These are phyloP conservation scores for Cryptococcus wingfieldii DNA, from an alignment of 1,284 basidiomycete species.

Conservation along the genomic window DNA sequence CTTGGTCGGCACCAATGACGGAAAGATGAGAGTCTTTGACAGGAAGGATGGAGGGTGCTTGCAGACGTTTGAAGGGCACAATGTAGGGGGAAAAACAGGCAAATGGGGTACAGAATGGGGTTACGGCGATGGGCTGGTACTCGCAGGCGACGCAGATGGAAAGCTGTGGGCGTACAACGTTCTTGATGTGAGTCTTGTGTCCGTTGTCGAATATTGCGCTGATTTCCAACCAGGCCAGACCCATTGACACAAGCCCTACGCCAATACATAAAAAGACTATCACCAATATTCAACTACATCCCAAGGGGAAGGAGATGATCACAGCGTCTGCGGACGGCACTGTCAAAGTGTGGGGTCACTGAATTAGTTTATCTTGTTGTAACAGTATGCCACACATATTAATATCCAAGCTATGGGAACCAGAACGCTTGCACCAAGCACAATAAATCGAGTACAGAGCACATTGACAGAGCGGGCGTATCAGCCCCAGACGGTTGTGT, in stretches of 20 bases:
- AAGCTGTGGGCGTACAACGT: slow-evolving; percentile 87
- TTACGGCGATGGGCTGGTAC: slow-evolving; percentile 70
- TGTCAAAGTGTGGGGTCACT: slow-evolving; percentile 36
- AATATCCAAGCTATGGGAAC: too few species aligned
- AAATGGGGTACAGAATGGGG: slow-evolving; percentile 79
- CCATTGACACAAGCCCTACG: slow-evolving; percentile 62
- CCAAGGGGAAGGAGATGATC: slow-evolving; percentile 73
- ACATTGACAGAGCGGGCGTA: too few species aligned
- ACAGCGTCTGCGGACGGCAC: slow-evolving; percentile 56
- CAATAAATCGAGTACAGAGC: too few species aligned
- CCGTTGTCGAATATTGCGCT: background rate
- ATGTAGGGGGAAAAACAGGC: slow-evolving; percentile 49
- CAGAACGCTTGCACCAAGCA: too few species aligned
- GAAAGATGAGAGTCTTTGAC: slow-evolving; percentile 81
- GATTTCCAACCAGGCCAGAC: slow-evolving; percentile 56
- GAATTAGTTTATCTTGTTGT: background rate
- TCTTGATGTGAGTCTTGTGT: slow-evolving; percentile 60
- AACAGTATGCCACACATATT: too few species aligned
- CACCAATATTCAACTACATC: slow-evolving; percentile 86
- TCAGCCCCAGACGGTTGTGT: too few species aligned
- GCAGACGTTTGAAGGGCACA: slow-evolving; percentile 77
- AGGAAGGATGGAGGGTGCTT: slow-evolving; percentile 70
- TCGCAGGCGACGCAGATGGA: slow-evolving; percentile 88
- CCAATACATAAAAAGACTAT: slow-evolving; percentile 76
- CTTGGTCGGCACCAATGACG: slow-evolving; percentile 71